Percentiles rank a stretch among this genome's conserved stretches.
These are phyloP conservation scores for Rhizophagus sp. DNA, from an alignment of 192 early-diverging fungal genomes.

Conservation along the genomic window DNA sequence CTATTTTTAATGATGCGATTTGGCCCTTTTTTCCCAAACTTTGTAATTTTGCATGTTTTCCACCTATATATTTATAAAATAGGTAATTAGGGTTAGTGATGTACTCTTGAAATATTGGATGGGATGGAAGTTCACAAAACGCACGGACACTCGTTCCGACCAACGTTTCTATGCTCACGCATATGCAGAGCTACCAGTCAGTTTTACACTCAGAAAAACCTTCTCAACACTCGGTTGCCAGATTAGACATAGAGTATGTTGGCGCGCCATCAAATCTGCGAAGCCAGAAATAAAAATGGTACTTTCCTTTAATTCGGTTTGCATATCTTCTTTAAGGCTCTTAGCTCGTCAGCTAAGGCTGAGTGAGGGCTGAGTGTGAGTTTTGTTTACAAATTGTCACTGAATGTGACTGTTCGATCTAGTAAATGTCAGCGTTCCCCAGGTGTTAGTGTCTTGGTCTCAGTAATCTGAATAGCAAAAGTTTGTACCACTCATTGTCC, in stretches of 20 bases:
- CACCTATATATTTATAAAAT: not conserved
- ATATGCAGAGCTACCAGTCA: not conserved
- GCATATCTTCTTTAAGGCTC: too few species aligned
- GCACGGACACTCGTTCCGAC: not conserved
- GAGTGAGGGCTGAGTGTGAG: too few species aligned
- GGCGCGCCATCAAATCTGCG: not conserved
- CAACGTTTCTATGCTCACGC: not conserved
- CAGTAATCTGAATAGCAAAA: too few species aligned
- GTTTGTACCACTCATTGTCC: too few species aligned
- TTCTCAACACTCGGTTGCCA: not conserved
- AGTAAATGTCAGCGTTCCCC: too few species aligned
- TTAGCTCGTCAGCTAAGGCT: too few species aligned
- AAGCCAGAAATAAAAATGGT: too few species aligned
- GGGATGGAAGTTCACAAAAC: constrained; percentile 31
- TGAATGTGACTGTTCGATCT: too few species aligned
- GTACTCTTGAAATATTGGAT: not conserved
- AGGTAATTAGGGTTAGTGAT: not conserved
- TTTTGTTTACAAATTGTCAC: too few species aligned
- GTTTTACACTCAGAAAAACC: constrained; percentile 18
- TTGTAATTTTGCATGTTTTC: not conserved
- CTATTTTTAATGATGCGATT: not conserved
- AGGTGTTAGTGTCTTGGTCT: too few species aligned
- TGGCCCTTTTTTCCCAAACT: not conserved
- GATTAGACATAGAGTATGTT: constrained; percentile 8
- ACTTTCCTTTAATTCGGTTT: too few species aligned